phyloP scores from a whole-genome alignment of 257 asterid species.

The Scutellaria baicalensis region DNA sequence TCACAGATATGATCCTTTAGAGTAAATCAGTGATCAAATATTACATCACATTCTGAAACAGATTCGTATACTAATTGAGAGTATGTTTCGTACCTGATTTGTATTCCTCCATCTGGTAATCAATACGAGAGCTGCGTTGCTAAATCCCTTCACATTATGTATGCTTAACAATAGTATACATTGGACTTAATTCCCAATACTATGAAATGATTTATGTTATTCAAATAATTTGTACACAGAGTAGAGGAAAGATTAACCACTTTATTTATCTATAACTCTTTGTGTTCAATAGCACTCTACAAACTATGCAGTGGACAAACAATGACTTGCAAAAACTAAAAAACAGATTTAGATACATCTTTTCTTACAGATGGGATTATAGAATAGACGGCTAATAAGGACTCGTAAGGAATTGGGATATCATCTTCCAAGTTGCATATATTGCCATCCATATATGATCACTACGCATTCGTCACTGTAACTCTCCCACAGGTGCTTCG shows the following conservation, averaged over 20 bases:
- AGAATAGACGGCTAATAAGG: neutral
- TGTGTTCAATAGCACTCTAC: neutral
- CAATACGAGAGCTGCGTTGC: neutral
- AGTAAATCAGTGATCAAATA: neutral
- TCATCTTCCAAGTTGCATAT: neutral
- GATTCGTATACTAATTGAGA: neutral
- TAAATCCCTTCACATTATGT: neutral
- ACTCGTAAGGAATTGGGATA: neutral
- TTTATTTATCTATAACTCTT: neutral
- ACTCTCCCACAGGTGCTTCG: slow-evolving; percentile 97
- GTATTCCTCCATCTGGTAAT: neutral
- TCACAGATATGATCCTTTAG: neutral
- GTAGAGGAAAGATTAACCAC: neutral
- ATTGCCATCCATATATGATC: neutral
- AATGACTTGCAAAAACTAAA: neutral
- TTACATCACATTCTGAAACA: neutral
- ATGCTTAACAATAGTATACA: neutral
- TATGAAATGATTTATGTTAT: neutral
- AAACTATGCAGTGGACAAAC: neutral
- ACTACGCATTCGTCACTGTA: slow-evolving; percentile 37
- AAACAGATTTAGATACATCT: neutral
- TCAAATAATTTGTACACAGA: neutral
- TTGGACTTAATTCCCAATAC: neutral
- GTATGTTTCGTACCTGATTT: neutral
- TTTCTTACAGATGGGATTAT: neutral